Conservation (phyloP, 169 alveolate genomes). For the Plasmodium gonderi region DNA sequence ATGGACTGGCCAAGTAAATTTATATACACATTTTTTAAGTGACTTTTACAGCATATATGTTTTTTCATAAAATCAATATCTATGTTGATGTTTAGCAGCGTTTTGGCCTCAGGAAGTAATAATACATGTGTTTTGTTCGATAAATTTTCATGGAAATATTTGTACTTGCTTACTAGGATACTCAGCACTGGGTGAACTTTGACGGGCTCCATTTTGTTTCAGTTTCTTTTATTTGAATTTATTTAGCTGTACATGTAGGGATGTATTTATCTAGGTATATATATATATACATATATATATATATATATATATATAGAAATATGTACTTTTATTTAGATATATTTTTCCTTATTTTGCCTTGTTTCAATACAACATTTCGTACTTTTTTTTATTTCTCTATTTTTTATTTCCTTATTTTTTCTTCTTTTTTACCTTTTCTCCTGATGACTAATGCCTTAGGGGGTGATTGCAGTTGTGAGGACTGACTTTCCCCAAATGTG, state of each 20-base stretch:
- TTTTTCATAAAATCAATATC: constrained; percentile 61
- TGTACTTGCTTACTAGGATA: constrained; percentile 43
- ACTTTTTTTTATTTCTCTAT: no score
- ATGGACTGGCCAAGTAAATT: constrained; percentile 57
- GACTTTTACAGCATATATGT: constrained; percentile 56
- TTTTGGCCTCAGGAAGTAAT: constrained; percentile 59
- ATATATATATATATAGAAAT: no score
- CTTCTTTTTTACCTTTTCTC: no score
- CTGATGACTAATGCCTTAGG: not conserved
- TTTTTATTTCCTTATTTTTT: no score
- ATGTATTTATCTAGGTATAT: not conserved
- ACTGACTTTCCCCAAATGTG: not conserved
- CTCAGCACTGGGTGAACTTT: constrained; percentile 62
- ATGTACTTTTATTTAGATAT: not conserved
- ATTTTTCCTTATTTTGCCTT: not conserved
- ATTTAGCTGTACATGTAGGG: not conserved
- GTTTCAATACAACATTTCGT: no score
- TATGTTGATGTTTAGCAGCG: constrained; percentile 35
- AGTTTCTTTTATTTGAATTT: not conserved
- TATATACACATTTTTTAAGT: constrained; percentile 42
- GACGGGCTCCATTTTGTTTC: not conserved
- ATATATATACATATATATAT: no score
- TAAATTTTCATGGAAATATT: constrained; percentile 11
- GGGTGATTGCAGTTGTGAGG: not conserved
- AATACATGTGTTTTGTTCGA: constrained; percentile 35